Evolutionary conservation across 345 rosid genomes (phyloP).

Genomic region (Salix koriyanagi): DNA sequence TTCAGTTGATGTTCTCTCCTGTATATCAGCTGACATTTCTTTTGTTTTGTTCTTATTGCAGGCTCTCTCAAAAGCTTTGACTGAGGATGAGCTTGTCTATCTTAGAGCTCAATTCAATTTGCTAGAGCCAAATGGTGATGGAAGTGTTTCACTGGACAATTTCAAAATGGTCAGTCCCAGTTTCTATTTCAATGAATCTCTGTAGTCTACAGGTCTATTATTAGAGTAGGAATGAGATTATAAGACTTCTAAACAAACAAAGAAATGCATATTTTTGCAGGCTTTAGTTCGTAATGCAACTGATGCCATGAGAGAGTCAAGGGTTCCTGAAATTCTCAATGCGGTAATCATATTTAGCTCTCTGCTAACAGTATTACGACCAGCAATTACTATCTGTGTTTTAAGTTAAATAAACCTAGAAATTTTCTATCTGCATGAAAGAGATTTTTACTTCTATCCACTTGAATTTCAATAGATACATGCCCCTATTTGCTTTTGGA

Average conservation of each 20-base stretch:
- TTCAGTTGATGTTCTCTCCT: not conserved
- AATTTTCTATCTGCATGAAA: not conserved
- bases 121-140: slow-evolving; percentile 76
- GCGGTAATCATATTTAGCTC: slow-evolving; percentile 38
- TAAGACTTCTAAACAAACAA: not conserved
- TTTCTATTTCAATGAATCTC: slow-evolving; percentile 3
- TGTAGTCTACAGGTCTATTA: not conserved
- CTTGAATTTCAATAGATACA: not conserved
- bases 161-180: slow-evolving; percentile 56
- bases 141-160: slow-evolving; percentile 63
- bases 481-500: not conserved
- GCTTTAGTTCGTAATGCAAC: slow-evolving; percentile 62
- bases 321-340: slow-evolving; percentile 65
- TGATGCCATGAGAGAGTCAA: slow-evolving; percentile 80
- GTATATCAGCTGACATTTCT: not conserved
- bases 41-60: slow-evolving; percentile 25
- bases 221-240: not conserved
- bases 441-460: not conserved
- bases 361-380: not conserved
- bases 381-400: not conserved
- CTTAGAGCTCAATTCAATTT: slow-evolving; percentile 74
- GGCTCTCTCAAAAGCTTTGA: slow-evolving; percentile 92
- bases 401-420: not conserved
- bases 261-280: slow-evolving; percentile 37
- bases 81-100: slow-evolving; percentile 73